These are phyloP conservation scores for Clarireedia sp. DNA, from an alignment of 2,329 filamentous ascomycete genomes.

Conservation along the genomic window DNA sequence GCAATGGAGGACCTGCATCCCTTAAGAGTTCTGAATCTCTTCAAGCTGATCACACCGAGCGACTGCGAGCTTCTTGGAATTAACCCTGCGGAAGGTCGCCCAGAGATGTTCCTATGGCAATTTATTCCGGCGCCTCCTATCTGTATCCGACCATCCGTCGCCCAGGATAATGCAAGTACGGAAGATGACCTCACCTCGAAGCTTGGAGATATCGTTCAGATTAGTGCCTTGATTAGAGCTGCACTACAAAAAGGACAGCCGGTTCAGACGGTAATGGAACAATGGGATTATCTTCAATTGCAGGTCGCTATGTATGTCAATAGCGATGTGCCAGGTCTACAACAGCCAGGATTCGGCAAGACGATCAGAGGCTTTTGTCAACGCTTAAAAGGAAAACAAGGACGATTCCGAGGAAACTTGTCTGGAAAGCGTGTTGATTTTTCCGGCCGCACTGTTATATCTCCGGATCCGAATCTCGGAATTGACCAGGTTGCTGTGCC, in stretches of 20 bases:
- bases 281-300: constrained; percentile 94
- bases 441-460: constrained; percentile 94
- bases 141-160: constrained; percentile 87
- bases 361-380: constrained; percentile 91
- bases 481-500: constrained; percentile 94
- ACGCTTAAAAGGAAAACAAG: constrained; percentile 92
- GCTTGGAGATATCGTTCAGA: constrained; percentile 90
- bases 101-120: constrained; percentile 97
- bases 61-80: constrained; percentile 91
- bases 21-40: constrained; percentile 78
- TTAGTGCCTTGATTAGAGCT: constrained; percentile 78
- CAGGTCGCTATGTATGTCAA: constrained; percentile 98
- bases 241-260: constrained; percentile 77
- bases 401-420: constrained; percentile 90
- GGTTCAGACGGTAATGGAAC: constrained; percentile 87
- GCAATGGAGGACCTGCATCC: constrained; percentile 94
- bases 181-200: constrained; percentile 97
- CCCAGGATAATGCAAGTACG: constrained; percentile 85
- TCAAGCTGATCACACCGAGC: constrained; percentile 74
- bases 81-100: constrained; percentile 75
- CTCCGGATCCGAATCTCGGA: constrained; percentile 86
- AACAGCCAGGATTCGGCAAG: constrained; percentile 80
- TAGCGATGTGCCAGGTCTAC: constrained; percentile 87
- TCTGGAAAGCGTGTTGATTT: constrained; percentile 99
- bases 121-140: constrained; percentile 90